Base-by-base conservation (phyloP, 1,139 yeast species). In the Blastobotrys aristatus region DNA sequence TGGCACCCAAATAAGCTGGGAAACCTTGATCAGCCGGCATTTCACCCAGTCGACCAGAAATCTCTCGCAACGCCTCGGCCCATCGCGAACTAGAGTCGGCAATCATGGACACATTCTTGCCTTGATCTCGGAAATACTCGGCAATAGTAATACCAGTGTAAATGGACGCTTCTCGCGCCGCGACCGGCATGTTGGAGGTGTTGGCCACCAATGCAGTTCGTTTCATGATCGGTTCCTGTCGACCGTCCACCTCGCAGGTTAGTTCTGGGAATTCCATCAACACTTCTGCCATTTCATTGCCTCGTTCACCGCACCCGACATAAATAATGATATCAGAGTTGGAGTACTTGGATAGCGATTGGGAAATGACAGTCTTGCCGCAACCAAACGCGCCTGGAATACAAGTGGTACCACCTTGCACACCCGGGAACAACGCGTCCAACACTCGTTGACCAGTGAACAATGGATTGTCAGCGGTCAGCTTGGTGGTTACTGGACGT, bases 1-100 rank as follows among this genome's bases (percentile, higher is more conserved):
- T 92, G 48, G 99, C 96, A 74, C 98, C 98, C 69, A 92, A 79
- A 69, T 94, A 92, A 50, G 99, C 99, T 55, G 99, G 99, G 94
- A 90, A 92, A 78, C 99, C 99, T 76, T 94, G 98, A 74, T 92
- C 99, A 54, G 99, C 99, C 67, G 99, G 99, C 99, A 92, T 92
- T 76, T 94, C 99, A 72, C 98, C 98, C 70, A 92, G 77, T 79
- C 99, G 95, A 80, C 99, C 99, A 48, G 97, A 90, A 69, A 92
- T 84, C 79, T 92, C 99, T 83, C 99, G 89, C 68, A 92, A 79
- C 52, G 99, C 99, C 75, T 92, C 99, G 43, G 99, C 99, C 99
- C 99, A 92, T 79, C 99, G 92, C 40, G 97, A 90, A 32, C 97
- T 90, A 6, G 98, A 92, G 70, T 92, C 99, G 53, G 99, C 99